Percentiles rank a stretch among this genome's conserved stretches.
These are phyloP conservation scores for Cladosporium sp. DNA, from an alignment of 2,329 filamentous ascomycete genomes.

Conservation along the genomic window DNA sequence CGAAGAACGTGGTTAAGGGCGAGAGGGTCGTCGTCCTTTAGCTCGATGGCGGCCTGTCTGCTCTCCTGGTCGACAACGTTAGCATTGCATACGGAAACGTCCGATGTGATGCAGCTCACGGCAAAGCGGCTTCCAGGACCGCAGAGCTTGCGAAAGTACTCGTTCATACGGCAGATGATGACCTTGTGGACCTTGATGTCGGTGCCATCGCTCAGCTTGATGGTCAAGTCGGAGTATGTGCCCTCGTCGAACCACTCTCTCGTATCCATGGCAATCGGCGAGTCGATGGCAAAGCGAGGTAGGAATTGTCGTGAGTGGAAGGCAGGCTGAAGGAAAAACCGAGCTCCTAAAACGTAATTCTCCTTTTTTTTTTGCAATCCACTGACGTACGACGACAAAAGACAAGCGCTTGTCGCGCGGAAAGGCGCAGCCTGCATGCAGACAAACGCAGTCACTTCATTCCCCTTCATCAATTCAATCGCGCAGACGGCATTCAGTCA, in stretches of 20 bases:
- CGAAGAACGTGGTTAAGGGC: neutral
- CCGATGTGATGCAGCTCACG: neutral
- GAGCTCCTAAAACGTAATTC: no score
- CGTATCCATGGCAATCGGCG: neutral
- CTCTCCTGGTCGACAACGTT: neutral
- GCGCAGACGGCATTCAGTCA: no score
- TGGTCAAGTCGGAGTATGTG: neutral
- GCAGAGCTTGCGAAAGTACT: neutral
- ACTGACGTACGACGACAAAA: no score
- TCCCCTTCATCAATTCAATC: no score
- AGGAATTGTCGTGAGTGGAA: no score
- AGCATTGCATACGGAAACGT: no score
- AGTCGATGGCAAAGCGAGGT: no score
- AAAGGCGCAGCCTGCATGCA: no score
- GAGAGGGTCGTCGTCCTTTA: neutral
- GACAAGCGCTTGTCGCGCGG: no score
- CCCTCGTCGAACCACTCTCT: neutral
- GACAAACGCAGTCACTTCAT: no score
- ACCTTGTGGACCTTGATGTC: neutral
- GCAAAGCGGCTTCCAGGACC: neutral
- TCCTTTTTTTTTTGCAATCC: no score
- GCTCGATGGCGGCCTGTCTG: neutral
- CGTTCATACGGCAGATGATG: neutral
- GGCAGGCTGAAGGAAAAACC: no score
- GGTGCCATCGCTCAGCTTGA: neutral